These are phyloP conservation scores for Skeletonema tropicum DNA, from an alignment of 108 stramenopile genomes.

Conservation along the genomic window DNA sequence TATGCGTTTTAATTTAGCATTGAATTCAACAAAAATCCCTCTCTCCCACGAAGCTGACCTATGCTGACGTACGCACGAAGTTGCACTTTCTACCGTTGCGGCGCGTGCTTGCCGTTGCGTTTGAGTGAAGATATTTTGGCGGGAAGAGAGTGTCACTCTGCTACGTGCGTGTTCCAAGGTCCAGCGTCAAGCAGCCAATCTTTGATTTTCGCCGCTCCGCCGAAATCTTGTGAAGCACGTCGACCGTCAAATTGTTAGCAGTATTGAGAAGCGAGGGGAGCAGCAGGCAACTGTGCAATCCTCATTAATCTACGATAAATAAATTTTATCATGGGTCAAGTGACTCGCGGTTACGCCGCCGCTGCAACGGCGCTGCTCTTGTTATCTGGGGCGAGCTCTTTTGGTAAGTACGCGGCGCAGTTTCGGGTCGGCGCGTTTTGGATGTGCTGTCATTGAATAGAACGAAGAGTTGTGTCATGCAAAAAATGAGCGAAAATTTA, in stretches of 20 bases:
- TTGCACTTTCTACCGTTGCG: not conserved
- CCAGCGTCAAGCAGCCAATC: too few relatives aligned
- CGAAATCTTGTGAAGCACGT: not conserved
- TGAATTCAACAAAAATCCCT: too few relatives aligned
- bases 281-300: not conserved
- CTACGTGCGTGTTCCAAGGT: not conserved
- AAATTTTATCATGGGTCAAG: conserved; percentile 29
- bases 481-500: not conserved
- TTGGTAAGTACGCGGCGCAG: conserved; percentile 21
- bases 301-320: conserved; percentile 12
- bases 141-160: not conserved
- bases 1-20: too few relatives aligned
- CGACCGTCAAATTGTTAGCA: not conserved
- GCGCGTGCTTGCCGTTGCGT: not conserved
- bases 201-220: too few relatives aligned
- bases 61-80: not conserved
- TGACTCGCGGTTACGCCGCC: conserved; percentile 32
- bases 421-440: not conserved
- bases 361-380: conserved; percentile 43
- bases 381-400: conserved; percentile 36
- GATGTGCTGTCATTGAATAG: not conserved
- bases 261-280: not conserved
- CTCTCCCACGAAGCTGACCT: not conserved
- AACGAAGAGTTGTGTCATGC: not conserved
- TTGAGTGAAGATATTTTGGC: not conserved